These are phyloP conservation scores for Kluyveromyces nonfermentans DNA, from an alignment of 805 yeast species.

Conservation along the genomic window DNA sequence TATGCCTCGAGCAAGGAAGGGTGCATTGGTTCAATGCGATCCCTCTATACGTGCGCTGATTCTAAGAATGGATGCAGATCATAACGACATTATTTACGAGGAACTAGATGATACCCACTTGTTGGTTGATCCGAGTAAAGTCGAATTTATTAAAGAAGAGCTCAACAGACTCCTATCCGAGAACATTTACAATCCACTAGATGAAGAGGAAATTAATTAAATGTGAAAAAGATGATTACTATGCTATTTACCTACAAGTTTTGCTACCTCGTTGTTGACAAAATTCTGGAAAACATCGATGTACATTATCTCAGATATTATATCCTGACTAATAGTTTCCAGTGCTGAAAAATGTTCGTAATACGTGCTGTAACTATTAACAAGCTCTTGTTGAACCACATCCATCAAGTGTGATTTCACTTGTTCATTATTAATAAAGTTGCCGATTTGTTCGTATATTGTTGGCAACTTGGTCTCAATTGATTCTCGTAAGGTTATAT, in stretches of 20 bases:
- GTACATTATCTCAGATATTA: conserved; percentile 48
- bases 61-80: conserved; percentile 65
- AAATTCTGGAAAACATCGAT: conserved; percentile 49
- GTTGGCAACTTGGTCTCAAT: conserved; percentile 49
- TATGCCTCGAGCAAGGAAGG: conserved; percentile 49
- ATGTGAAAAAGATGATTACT: background rate
- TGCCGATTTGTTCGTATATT: conserved; percentile 39
- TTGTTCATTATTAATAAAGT: conserved; percentile 48
- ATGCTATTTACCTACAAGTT: conserved; percentile 7
- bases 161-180: conserved; percentile 66
- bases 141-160: conserved; percentile 67
- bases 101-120: conserved; percentile 91
- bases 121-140: conserved; percentile 67
- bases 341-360: conserved; percentile 30
- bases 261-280: conserved; percentile 30
- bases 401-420: conserved; percentile 46
- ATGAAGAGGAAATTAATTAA: conserved; percentile 46
- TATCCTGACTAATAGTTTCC: conserved; percentile 19
- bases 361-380: conserved; percentile 48
- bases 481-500: conserved; percentile 37
- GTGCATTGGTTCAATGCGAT: conserved; percentile 58
- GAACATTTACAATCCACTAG: conserved; percentile 78
- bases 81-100: conserved; percentile 61
- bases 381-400: conserved; percentile 54
- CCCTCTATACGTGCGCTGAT: conserved; percentile 88